Base-by-base conservation (phyloP, 2,329 filamentous ascomycete species). In the Fusarium beomiforme region DNA sequence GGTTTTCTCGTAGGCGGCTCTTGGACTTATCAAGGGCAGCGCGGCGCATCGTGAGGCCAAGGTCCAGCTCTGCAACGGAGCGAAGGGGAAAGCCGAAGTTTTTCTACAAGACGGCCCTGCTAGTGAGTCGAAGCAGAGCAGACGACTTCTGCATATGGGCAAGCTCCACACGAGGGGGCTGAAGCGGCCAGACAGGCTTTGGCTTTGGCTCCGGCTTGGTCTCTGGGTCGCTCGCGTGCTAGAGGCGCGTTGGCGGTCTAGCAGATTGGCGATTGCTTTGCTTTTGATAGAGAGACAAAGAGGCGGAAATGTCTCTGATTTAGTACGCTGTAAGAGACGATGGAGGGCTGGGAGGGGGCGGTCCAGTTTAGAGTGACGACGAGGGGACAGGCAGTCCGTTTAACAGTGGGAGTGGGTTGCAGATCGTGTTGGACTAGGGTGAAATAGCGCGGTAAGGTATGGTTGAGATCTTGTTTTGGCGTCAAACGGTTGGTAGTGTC, bases 201-300 rank as follows among this genome's bases (percentile, higher is more conserved):
- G 34, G 34, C 21, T 55, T 12, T 23, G 39, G 29, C 39, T 46
- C 29, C 23, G 29, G 46, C 26, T n/a, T 55, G n/a, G 59, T 36
- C 54, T 53, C 64, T 54, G 33, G 51, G 49, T 71, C 66, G 64
- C 59, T 72, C 59, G 69, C 67, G 64, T 68, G 69, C 55, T 67
- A 63, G 71, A 58, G 36, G 51, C 60, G 61, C 50, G 55, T 46
- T 67, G 66, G 69, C 55, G 59, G 69, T 70, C 59, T 64, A 67
- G 69, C 42, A 70, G 51, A 44, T 59, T 64, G 57, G 44, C 53
- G 50, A 56, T 65, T 41, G 46, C 69, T 75, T 75, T 74, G 67
- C 72, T 74, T 75, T 75, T 64, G 54, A 54, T 62, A 53, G 50
- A 70, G 64, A 76, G 65, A 76, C 74, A 77, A 77, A 60, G 65